phyloP scores from a whole-genome alignment of 306 rosid genomes.

The Vicia faba region DNA sequence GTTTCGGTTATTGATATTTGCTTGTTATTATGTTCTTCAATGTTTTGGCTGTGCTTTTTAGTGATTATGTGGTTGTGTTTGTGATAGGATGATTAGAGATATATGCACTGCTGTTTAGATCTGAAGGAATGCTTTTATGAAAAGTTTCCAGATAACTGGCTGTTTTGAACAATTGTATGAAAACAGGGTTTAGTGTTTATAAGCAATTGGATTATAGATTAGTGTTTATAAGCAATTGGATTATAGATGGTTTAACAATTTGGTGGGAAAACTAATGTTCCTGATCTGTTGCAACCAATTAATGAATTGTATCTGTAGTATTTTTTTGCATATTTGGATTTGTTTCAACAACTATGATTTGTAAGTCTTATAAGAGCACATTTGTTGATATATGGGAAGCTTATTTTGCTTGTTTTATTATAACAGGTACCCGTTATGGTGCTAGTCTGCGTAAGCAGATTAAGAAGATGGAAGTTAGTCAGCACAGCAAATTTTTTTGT shows the following conservation, averaged over 20 bases:
- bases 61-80: neutral
- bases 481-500: conserved; percentile 85
- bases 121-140: neutral
- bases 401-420: conserved; percentile 3
- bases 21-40: neutral
- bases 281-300: neutral
- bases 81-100: neutral
- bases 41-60: neutral
- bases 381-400: neutral
- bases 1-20: neutral
- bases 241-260: no score
- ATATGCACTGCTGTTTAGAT: neutral
- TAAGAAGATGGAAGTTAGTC: conserved; percentile 95
- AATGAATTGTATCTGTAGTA: neutral
- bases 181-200: no score
- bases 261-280: no score
- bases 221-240: no score
- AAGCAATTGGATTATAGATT: no score
- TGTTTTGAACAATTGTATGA: neutral
- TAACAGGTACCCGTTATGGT: conserved; percentile 82
- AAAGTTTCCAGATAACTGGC: neutral
- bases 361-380: no score
- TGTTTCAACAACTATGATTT: no score
- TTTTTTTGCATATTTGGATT: no score
- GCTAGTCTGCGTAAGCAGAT: conserved; percentile 94